A percentile compares a stretch with the other conserved stretches of the same genome.
phyloP scores from a whole-genome alignment of 495 filamentous ascomycete species.

The Podospora sp. region DNA sequence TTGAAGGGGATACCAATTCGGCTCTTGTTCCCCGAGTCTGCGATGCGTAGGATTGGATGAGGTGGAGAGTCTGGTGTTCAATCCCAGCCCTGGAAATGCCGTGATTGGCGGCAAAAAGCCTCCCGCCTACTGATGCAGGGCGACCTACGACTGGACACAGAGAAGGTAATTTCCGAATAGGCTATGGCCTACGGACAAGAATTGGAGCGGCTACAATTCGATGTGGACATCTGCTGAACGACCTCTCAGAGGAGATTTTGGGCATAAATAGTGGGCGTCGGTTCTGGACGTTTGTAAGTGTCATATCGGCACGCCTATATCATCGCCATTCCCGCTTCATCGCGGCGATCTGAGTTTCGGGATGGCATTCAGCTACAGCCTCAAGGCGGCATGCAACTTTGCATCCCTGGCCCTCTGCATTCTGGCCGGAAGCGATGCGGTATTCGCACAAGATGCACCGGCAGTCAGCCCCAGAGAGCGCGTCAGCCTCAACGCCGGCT shows the following conservation, averaged over 20 bases:
- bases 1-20: too few species aligned
- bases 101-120: neutral
- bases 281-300: too few species aligned
- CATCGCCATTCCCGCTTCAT: neutral
- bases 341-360: neutral
- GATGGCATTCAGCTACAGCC: neutral
- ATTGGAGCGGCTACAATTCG: neutral
- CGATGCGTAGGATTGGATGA: too few species aligned
- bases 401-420: neutral
- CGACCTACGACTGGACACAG: neutral
- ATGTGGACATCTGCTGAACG: neutral
- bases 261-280: neutral
- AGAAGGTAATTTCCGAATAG: neutral
- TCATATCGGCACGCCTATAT: too few species aligned
- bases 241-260: neutral
- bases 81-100: neutral
- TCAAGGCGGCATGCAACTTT: neutral
- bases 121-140: neutral
- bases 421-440: neutral
- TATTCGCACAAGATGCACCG: neutral
- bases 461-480: constrained; percentile 10
- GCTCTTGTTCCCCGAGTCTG: too few species aligned
- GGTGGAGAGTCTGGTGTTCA: too few species aligned
- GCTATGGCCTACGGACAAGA: neutral
- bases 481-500: constrained; percentile 29